Base-by-base conservation (phyloP, 2,329 filamentous ascomycete species). In the Pyricularia grisea region DNA sequence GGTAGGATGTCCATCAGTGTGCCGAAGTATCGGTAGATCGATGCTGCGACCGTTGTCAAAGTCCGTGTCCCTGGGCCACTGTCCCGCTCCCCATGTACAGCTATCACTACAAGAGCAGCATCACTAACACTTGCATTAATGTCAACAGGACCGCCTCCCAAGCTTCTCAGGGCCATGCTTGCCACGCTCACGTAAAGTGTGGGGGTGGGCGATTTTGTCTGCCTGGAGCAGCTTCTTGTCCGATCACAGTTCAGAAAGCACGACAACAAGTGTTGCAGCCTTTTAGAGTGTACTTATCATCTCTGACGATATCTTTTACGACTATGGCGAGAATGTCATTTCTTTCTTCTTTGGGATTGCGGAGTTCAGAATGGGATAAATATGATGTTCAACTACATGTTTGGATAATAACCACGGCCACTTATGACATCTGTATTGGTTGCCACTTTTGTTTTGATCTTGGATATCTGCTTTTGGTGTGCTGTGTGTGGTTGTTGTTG, bases 1-100 rank as follows among this genome's bases (percentile, higher is more conserved):
- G 93, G 94, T 96, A 95, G 90, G 91, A 89, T 95, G 88, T 88
- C 89, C 84, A 89, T 94, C 82, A 92, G 91, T 83, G 87, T 92
- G 80, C 91, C 91, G 76, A 88, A 89, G 82, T 85, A 88, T 80
- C 87, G 83, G 80, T 85, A 69, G 80, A 84, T 50, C 42, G 42
- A 50, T 50, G 42, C 42, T 50, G 42, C 42, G 42, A 50, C 42
- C 42, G 42, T 50, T 50, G 42, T 50, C 42, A 50, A 50, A 50
- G 42, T 50, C 20, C 42, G 42, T 50, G 17, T 50, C 42, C 42
- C 42, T 50, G 42, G 42, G 42, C 42, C 17, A n/a, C 42, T 50
- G 42, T 50, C 42, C 42, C 42, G 20, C 9, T 20, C 42, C 42
- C 42, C n/a, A 2, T 20, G 42, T 20, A n/a, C 42, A 50, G 20